Evolutionary conservation across 495 filamentous ascomycete species (phyloP).

Genomic region (Lindgomyces ingoldianus): DNA sequence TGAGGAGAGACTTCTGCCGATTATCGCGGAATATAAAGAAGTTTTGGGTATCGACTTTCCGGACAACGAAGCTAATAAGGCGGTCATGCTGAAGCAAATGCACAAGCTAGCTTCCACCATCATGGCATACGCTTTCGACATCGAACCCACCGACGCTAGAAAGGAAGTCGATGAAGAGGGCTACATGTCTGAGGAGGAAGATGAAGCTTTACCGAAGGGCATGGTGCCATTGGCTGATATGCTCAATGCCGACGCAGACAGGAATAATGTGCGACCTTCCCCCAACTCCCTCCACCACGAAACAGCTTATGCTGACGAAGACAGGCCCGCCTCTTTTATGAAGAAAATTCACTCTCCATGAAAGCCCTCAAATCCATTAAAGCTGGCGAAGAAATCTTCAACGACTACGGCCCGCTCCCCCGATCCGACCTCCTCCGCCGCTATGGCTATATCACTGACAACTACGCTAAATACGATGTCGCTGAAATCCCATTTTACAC

Average conservation of each 20-base stretch:
- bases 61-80: constrained; percentile 39
- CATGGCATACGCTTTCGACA: constrained; percentile 94
- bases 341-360: constrained; percentile 64
- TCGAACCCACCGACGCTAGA: constrained; percentile 56
- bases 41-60: constrained; percentile 51
- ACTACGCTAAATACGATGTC: constrained; percentile 78
- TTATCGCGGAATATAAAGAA: constrained; percentile 52
- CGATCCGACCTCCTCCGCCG: constrained; percentile 79
- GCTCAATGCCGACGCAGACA: constrained; percentile 85
- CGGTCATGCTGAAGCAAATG: constrained; percentile 49
- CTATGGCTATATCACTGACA: constrained; percentile 83
- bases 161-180: constrained; percentile 58
- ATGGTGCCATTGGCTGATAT: constrained; percentile 95
- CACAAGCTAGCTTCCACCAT: constrained; percentile 84
- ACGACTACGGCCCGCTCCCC: constrained; percentile 85
- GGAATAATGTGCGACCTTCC: constrained; percentile 64
- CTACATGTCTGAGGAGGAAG: constrained; percentile 69
- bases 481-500: constrained; percentile 67
- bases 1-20: constrained; percentile 59
- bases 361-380: constrained; percentile 64
- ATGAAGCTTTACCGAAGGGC: constrained; percentile 64
- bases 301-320: constrained; percentile 16
- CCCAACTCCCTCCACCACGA: not conserved
- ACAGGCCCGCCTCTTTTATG: constrained; percentile 69
- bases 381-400: constrained; percentile 79